Conservation (phyloP, 345 rosid species). For the Murraya paniculata region DNA sequence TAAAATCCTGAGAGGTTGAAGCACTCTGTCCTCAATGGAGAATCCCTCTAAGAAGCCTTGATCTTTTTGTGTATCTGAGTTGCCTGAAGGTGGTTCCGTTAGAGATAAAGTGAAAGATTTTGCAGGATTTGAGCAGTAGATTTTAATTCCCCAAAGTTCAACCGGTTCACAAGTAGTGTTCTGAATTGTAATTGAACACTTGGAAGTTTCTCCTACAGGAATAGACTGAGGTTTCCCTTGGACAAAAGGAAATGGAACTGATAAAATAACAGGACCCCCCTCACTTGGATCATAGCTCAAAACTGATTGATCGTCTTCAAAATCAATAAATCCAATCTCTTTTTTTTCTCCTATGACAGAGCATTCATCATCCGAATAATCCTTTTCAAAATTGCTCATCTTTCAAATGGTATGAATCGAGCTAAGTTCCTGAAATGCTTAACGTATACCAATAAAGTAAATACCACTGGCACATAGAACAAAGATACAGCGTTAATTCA, state of each 20-base stretch:
- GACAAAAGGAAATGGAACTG: constrained; percentile 44
- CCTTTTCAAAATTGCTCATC: constrained; percentile 20
- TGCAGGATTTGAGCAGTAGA: constrained; percentile 40
- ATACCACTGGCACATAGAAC: background rate
- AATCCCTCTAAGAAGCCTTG: constrained; percentile 33
- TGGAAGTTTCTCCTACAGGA: constrained; percentile 39
- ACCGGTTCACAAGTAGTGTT: constrained; percentile 39
- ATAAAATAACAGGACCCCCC: constrained; percentile 42
- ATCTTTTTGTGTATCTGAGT: constrained; percentile 6
- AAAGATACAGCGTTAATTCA: background rate
- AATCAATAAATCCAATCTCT: constrained; percentile 49
- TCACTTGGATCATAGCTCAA: constrained; percentile 31
- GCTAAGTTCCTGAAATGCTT: constrained; percentile 2
- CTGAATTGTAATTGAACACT: constrained; percentile 32
- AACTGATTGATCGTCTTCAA: constrained; percentile 39
- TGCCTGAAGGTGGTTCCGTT: constrained; percentile 45
- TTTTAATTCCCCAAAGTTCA: constrained; percentile 48
- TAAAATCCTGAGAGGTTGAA: constrained; percentile 40
- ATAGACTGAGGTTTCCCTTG: constrained; percentile 48
- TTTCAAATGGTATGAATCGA: constrained; percentile 2
- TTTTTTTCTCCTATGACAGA: constrained; percentile 49
- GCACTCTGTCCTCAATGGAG: constrained; percentile 49
- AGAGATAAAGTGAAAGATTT: constrained; percentile 44
- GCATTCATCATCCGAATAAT: constrained; percentile 33
- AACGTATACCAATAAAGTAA: background rate